phyloP scores from a whole-genome alignment of 2,329 filamentous ascomycete species.

The Tolypocladium amazonense region DNA sequence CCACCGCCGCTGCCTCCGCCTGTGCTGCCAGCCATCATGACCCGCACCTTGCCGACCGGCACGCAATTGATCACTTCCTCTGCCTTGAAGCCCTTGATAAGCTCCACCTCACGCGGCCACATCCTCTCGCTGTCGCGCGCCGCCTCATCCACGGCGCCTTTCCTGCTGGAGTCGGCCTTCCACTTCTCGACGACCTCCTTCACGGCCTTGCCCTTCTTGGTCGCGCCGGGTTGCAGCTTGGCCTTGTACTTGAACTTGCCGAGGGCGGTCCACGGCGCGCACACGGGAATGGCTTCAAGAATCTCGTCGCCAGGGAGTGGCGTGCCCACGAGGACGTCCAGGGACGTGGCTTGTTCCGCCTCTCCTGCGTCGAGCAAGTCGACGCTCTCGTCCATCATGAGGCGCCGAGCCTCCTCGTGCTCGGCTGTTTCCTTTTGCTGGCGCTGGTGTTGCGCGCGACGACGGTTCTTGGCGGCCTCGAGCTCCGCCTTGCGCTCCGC shows the following conservation, averaged over 20 bases:
- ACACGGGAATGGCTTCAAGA: conserved; percentile 53
- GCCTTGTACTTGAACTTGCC: conserved; percentile 80
- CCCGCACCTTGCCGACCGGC: conserved; percentile 67
- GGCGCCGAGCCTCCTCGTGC: conserved; percentile 58
- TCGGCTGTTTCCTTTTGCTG: conserved; percentile 67
- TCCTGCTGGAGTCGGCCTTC: conserved; percentile 52
- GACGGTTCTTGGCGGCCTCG: conserved; percentile 61
- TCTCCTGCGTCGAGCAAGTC: conserved; percentile 52
- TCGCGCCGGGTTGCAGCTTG: conserved; percentile 80
- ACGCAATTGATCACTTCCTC: conserved; percentile 73
- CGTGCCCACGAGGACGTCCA: conserved; percentile 67
- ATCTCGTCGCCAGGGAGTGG: conserved; percentile 77
- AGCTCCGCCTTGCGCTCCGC: conserved; percentile 57
- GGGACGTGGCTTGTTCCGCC: conserved; percentile 39
- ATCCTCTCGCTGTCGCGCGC: conserved; percentile 59
- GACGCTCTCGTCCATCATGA: conserved; percentile 47
- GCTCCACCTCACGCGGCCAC: conserved; percentile 77
- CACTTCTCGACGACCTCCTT: conserved; percentile 81
- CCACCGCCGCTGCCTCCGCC: conserved; percentile 30
- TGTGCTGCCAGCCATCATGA: conserved; percentile 59
- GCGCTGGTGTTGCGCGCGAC: conserved; percentile 68
- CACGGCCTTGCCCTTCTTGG: conserved; percentile 91
- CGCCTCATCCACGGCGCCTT: conserved; percentile 50
- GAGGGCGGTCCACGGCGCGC: conserved; percentile 54
- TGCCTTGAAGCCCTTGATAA: conserved; percentile 70